Evolutionary conservation across 2,329 filamentous ascomycete genomes (phyloP).

Genomic region (Epichloe aotearoae): DNA sequence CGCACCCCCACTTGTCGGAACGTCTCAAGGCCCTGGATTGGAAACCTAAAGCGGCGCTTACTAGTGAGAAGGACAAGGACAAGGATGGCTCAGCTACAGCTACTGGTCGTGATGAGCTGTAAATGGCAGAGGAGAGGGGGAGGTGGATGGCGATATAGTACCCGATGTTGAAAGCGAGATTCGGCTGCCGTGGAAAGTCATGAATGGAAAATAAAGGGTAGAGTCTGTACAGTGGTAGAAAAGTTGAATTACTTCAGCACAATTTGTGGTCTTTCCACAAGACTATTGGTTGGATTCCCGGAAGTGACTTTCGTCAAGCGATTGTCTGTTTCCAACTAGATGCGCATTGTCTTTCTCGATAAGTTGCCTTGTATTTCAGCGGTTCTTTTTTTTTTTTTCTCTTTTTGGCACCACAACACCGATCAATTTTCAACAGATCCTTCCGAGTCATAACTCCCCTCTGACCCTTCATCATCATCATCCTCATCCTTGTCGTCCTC

Average conservation of each 20-base stretch:
- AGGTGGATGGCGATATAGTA: not conserved
- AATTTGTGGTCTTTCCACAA: too few species aligned
- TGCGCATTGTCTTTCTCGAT: not conserved
- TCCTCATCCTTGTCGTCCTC: conserved; percentile 16
- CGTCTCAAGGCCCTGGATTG: conserved; percentile 82
- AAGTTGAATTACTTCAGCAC: not conserved
- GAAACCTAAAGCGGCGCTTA: conserved; percentile 47
- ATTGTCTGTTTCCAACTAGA: not conserved
- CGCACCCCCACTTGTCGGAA: conserved; percentile 91
- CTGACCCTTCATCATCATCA: conserved; percentile 10
- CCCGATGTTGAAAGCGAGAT: too few species aligned
- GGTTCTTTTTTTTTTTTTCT: not conserved
- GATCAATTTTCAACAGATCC: not conserved
- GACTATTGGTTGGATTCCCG: too few species aligned
- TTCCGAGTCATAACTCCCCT: conserved; percentile 3
- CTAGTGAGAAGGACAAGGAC: conserved; percentile 26
- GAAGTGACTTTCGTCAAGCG: too few species aligned
- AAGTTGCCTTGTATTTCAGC: not conserved
- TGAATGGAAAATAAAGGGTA: not conserved
- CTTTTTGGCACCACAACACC: not conserved
- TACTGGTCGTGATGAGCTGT: conserved; percentile 62
- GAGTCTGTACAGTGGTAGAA: not conserved
- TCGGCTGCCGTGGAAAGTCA: not conserved
- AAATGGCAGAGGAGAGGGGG: not conserved
- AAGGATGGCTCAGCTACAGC: conserved; percentile 46